Base-by-base conservation (phyloP, 169 alveolate species). In the Condylostoma magnum region DNA sequence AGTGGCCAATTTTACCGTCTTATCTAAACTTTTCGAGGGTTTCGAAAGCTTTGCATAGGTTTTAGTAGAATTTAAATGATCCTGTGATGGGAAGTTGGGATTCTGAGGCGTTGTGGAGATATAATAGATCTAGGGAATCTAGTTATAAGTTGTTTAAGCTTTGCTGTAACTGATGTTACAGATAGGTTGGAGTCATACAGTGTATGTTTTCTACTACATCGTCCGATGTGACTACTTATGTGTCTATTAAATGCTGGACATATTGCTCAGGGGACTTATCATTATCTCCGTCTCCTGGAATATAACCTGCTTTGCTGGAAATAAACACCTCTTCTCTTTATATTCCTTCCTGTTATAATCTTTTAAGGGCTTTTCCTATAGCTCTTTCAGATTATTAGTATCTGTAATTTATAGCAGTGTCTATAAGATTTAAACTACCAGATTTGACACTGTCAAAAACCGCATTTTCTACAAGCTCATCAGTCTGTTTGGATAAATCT, bases 381-480 rank as follows among this genome's bases (percentile, higher is more conserved):
- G 86, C 53, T 56, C 92, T 81, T 69, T 89, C 95, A 37, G 95
- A 71, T 68, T 84, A 84, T 69, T 79, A 60, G 71, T 87, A 89
- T 56, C 95, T 53, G 54, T 82, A 89, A 57, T 89, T 89, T 28
- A 89, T 82, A 20, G 95, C 95, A 20, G 95, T 89, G 72, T 89
- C 95, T n/a, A 89, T 75, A 2, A 77, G 83, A 69, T 89, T 89
- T 0, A 89, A 54, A 31, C 90, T 86, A 15, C 95, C 92, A 55
- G 87, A 71, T 48, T 36, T 6, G 10, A 89, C 83, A 37, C 80
- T 30, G 4, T 69, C 67, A 50, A 77, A 73, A 22, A 79, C 52
- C 4, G 91, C 89, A 38, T 73, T 38, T 30, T 37, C 15, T 22
- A 74, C 80, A 50, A 56, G 76, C 15, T 60, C 70, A 73, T 89